Evolutionary conservation across 768 basidiomycete species (phyloP), one percentile per base, ranked within the genome.

Genomic region (Lentinus tigrinus): DNA sequence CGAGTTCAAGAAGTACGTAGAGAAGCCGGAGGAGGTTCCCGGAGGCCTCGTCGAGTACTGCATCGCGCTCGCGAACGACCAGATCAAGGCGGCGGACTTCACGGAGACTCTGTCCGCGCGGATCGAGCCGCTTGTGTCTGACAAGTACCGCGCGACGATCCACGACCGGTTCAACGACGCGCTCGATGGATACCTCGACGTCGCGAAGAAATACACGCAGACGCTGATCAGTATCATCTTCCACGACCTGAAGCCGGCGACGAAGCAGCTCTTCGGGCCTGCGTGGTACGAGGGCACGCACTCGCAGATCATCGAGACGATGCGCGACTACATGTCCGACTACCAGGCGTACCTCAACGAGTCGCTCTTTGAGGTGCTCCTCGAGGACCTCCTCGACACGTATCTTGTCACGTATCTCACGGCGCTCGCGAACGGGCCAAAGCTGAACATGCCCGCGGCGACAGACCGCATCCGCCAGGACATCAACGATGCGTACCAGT

Each of bases 161-260:
- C 87, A 83, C 63, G 93, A 94, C 67, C 83, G 86, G 43, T 78
- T 98, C 51, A 98, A 97, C 76, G 91, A 96, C 62, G 95, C 95
- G 34, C 98, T 98, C 64, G 96, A 99, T 70, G 97, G 97, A 3
- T 98, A 95, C 73, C 83, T 98, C 61, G 97, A 99, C 72, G 93
- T 98, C 38, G 95, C 95, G 52, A 98, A 98, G 79, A 93, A 92
- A 71, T 98, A 95, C 78, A 94, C 91, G 21, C 91, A 96, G 66
- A 89, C 90, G 0, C 83, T 99, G 56, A 95, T 99, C 67, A 91
- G 92, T 65, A 85, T 96, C 66, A 88, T 98, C 66, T 94, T 97
- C 78, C 91, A 97, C 72, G 97, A 98, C 70, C 75, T 98, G 64
- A 92, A 89, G 70, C 85, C 89, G 0, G 95, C 90, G 10, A 89